Evolutionary conservation across 768 basidiomycete genomes (phyloP).

Genomic region (Amanita pallidorosea): DNA sequence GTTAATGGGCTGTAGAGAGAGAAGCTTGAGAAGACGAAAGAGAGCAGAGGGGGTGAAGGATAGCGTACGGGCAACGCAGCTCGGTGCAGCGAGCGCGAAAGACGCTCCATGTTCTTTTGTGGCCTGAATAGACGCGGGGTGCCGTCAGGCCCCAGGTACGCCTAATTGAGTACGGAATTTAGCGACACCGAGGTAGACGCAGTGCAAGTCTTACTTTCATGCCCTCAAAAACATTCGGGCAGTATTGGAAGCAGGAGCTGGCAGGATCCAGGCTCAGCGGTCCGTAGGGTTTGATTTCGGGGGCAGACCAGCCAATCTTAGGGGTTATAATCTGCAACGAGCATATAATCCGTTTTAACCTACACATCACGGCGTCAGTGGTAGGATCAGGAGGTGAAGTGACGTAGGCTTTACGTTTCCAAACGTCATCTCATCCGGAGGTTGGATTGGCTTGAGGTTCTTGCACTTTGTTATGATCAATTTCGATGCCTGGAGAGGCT

Average conservation of each 20-base stretch:
- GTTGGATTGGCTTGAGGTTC: constrained; percentile 39
- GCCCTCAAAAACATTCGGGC: constrained; percentile 79
- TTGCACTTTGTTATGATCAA: constrained; percentile 36
- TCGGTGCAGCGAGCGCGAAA: constrained; percentile 57
- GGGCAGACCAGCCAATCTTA: constrained; percentile 56
- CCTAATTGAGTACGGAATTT: not conserved
- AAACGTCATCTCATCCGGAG: constrained; percentile 37
- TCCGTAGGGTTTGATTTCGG: constrained; percentile 67
- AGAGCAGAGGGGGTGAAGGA: not conserved
- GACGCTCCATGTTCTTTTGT: constrained; percentile 74
- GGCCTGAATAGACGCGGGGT: constrained; percentile 74
- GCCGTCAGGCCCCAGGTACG: constrained; percentile 64
- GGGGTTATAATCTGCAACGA: constrained; percentile 53
- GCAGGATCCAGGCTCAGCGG: constrained; percentile 62
- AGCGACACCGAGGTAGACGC: not conserved
- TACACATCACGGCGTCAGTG: constrained; percentile 13
- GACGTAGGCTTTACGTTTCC: constrained; percentile 35
- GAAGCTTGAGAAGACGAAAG: not conserved
- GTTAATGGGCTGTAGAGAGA: constrained; percentile 48
- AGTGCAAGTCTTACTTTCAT: constrained; percentile 41
- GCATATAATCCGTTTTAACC: constrained; percentile 75
- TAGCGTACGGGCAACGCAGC: constrained; percentile 54
- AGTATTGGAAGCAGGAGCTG: constrained; percentile 77
- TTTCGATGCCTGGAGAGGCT: constrained; percentile 36
- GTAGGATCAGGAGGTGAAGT: not conserved